These are phyloP conservation scores for Erigeron philadelphicus DNA, from an alignment of 140 eudicot species.

Conservation along the genomic window DNA sequence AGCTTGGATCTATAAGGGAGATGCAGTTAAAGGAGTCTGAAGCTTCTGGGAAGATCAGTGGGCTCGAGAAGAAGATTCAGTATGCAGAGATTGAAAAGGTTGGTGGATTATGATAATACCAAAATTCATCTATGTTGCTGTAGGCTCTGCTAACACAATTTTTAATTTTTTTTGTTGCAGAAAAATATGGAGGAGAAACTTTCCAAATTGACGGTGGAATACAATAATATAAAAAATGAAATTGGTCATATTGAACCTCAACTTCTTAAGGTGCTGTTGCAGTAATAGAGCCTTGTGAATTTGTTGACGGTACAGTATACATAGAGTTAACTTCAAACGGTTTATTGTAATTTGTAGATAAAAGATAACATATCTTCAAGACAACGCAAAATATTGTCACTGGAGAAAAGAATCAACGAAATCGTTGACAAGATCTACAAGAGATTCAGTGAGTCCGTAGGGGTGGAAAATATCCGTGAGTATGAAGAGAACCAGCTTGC, in stretches of 20 bases:
- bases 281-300: conserved; percentile 12
- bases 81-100: conserved; percentile 98
- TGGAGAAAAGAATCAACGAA: conserved; percentile 75
- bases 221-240: conserved; percentile 53
- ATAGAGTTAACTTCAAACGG: conserved; percentile 18
- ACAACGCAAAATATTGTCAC: conserved; percentile 39
- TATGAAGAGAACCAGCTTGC: conserved; percentile 91
- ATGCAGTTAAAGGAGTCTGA: conserved; percentile 93
- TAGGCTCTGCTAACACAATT: conserved; percentile 13
- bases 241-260: conserved; percentile 65
- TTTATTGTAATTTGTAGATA: conserved; percentile 43
- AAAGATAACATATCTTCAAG: conserved; percentile 48
- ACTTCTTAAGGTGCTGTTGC: conserved; percentile 50
- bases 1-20: conserved; percentile 85
- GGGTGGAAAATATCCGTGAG: conserved; percentile 88
- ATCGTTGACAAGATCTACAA: conserved; percentile 78
- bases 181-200: conserved; percentile 86
- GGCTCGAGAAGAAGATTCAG: conserved; percentile 92
- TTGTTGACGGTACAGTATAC: conserved; percentile 2
- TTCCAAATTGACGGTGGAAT: conserved; percentile 55
- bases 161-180: conserved; percentile 54
- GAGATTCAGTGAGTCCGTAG: conserved; percentile 89
- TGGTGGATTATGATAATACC: background rate
- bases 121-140: background rate
- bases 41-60: conserved; percentile 92